Percentiles rank a stretch among this genome's conserved stretches.
Evolutionary conservation across 768 basidiomycete species (phyloP).

Genomic region (Termitomyces eurrhizus): DNA sequence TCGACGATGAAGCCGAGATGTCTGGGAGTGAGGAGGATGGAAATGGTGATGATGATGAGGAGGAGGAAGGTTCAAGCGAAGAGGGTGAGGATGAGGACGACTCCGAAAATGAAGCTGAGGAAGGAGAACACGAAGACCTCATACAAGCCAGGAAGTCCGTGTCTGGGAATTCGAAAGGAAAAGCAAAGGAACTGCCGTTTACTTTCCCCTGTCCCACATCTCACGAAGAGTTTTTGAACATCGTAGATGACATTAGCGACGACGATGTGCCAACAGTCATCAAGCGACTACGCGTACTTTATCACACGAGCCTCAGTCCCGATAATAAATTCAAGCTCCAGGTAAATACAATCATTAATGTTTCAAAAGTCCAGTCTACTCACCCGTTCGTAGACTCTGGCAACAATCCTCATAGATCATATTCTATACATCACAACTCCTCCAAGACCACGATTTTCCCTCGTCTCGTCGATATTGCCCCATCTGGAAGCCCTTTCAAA

Average conservation of each 20-base stretch:
- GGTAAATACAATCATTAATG: slow-evolving; percentile 38
- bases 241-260: slow-evolving; percentile 68
- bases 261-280: slow-evolving; percentile 75
- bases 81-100: slow-evolving; percentile 35
- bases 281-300: slow-evolving; percentile 84
- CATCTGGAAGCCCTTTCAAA: slow-evolving; percentile 78
- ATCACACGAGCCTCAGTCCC: slow-evolving; percentile 88
- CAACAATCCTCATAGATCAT: slow-evolving; percentile 83
- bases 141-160: slow-evolving; percentile 23
- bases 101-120: slow-evolving; percentile 28
- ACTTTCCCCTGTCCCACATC: slow-evolving; percentile 86
- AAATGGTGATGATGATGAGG: slow-evolving; percentile 28
- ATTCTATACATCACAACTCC: slow-evolving; percentile 70
- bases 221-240: slow-evolving; percentile 88
- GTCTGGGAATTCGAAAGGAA: slow-evolving; percentile 21
- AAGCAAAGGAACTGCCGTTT: slow-evolving; percentile 72
- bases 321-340: slow-evolving; percentile 93
- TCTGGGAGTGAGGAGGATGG: slow-evolving; percentile 33
- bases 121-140: slow-evolving; percentile 44
- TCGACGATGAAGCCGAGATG: slow-evolving; percentile 35
- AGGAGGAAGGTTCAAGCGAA: slow-evolving; percentile 14
- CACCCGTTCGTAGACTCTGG: slow-evolving; percentile 49
- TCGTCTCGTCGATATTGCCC: slow-evolving; percentile 65
- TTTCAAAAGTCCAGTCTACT: background rate
- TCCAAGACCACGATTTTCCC: slow-evolving; percentile 53